Evolutionary conservation across 306 rosid species (phyloP), one percentile per base, ranked within the genome.

Genomic region (Amphicarpaea edgeworthii): DNA sequence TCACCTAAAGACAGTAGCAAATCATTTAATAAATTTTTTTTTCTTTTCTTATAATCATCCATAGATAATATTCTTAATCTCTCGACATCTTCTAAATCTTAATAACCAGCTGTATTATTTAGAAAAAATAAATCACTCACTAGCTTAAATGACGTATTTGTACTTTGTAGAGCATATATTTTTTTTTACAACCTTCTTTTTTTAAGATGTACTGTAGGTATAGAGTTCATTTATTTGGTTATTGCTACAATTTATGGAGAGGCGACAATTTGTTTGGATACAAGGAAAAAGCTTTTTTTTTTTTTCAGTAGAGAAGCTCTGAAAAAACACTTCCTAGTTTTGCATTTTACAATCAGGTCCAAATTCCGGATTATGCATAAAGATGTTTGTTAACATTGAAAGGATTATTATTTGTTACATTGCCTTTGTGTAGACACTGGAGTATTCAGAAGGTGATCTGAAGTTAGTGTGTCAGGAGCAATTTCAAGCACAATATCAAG

Each of bases 381-480:
- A 46, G 5, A 38, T 51, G 66, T 42, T 38, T 63, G 47, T 20
- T 63, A 24, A 64, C 26, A 38, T 14, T 57, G 41, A 72, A 72
- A 51, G 12, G 26, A 49, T 74, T 57, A 47, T 59, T 54, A 51
- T 60, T 40, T 50, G 71, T 70, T 60, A 16, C 65, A 37, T 70
- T 68, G 72, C 4, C 53, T 37, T 69, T 78, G 23, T 86, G 83
- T 82, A 90, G 96, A 50, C 78, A 65, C 73, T 42, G 83, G 90
- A 87, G 67, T 77, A 77, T 64, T 49, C 87, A 12, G 84, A 81
- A 74, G 91, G 49, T 14, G 88, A 85, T 77, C 21, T 86, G 66
- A 88, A 80, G 87, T 69, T 85, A 19, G 84, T 59, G 70, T 68
- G 72, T 11, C 45, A 42, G 68, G 90, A 86, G 76, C 88, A 82